Evolutionary conservation across 1,139 yeast genomes (phyloP).

Genomic region (Taphrina confusa): DNA sequence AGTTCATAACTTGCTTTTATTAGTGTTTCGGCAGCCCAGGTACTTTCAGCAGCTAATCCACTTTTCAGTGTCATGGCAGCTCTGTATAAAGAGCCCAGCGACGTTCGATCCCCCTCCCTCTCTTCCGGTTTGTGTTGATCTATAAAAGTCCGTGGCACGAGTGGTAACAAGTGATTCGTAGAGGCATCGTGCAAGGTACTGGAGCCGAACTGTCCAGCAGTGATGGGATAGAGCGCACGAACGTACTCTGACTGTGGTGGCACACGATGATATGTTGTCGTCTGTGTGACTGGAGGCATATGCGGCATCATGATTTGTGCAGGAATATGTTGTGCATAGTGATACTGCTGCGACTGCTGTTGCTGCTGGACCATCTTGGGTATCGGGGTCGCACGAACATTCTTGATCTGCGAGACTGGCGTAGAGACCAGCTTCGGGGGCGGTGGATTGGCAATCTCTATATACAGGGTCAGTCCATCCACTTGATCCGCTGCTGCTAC

Average conservation of each 20-base stretch:
- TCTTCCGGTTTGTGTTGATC: constrained; percentile 16
- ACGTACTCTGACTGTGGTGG: constrained; percentile 6
- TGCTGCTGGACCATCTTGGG: constrained; percentile 11
- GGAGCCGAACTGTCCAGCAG: constrained; percentile 28
- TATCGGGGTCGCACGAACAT: background rate
- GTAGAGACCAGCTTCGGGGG: constrained; percentile 15
- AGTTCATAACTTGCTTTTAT: constrained; percentile 58
- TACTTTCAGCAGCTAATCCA: constrained; percentile 60
- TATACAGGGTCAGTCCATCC: background rate
- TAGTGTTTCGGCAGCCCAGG: constrained; percentile 65
- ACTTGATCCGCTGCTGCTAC: background rate
- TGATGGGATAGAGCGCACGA: constrained; percentile 22
- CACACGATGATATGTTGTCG: constrained; percentile 3
- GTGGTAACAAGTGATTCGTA: constrained; percentile 1
- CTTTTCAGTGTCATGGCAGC: constrained; percentile 65
- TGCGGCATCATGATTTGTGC: constrained; percentile 12
- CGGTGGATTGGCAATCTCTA: constrained; percentile 1
- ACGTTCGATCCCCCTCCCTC: background rate
- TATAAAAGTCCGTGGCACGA: constrained; percentile 8
- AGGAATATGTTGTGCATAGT: constrained; percentile 20
- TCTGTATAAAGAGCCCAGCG: constrained; percentile 48
- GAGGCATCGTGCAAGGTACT: constrained; percentile 11
- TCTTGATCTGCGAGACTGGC: constrained; percentile 21
- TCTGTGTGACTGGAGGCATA: constrained; percentile 17
- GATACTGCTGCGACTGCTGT: constrained; percentile 42